Percentiles rank a stretch among this genome's conserved stretches.
Conservation (phyloP, 805 yeast genomes). For the Pichia exigua region DNA sequence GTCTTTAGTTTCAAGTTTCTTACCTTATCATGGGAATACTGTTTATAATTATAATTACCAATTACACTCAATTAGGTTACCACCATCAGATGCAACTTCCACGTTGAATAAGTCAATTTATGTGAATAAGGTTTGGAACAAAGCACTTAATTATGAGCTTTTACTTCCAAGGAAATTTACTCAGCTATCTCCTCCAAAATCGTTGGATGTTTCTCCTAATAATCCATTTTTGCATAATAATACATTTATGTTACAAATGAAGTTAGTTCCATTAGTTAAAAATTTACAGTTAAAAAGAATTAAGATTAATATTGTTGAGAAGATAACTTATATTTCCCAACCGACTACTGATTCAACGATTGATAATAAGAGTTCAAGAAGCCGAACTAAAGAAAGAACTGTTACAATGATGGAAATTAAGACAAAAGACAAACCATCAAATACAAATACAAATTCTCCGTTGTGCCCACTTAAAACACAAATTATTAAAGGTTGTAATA, state of each 20-base stretch:
- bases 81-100: conserved; percentile 50
- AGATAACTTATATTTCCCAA: conserved; percentile 52
- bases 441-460: conserved; percentile 12
- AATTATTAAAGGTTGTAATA: conserved; percentile 43
- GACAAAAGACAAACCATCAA: conserved; percentile 37
- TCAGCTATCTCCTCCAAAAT: conserved; percentile 42
- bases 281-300: conserved; percentile 55
- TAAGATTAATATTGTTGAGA: conserved; percentile 58
- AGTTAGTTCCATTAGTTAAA: conserved; percentile 59
- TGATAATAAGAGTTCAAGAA: conserved; percentile 15
- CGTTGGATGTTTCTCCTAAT: conserved; percentile 1
- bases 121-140: conserved; percentile 70
- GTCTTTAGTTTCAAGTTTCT: neutral
- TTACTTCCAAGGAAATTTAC: conserved; percentile 66
- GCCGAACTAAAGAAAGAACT: conserved; percentile 41
- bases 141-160: conserved; percentile 60
- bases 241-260: conserved; percentile 46
- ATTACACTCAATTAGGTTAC: conserved; percentile 45
- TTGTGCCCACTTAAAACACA: conserved; percentile 44
- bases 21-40: conserved; percentile 7
- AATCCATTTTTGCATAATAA: conserved; percentile 8
- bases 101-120: conserved; percentile 66
- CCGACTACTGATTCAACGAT: neutral
- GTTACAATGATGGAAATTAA: conserved; percentile 57
- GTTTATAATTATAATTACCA: conserved; percentile 30